phyloP scores from a whole-genome alignment of 2,329 filamentous ascomycete species.

The Paraphoma sp. region DNA sequence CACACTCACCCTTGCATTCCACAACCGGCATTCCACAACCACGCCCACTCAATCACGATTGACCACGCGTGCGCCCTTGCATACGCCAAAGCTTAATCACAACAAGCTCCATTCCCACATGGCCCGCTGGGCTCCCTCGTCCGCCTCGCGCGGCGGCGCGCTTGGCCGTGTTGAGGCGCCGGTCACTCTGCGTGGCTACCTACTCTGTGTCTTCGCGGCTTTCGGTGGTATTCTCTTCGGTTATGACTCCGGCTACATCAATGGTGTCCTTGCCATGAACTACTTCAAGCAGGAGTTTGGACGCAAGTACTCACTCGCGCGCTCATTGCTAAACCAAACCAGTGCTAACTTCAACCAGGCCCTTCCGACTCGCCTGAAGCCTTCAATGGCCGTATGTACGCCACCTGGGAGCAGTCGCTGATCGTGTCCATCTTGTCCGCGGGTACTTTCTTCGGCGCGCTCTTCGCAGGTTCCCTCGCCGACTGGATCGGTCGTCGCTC shows the following conservation, averaged over 20 bases:
- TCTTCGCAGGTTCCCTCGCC: slow-evolving; percentile 71
- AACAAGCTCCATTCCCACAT: slow-evolving; percentile 20
- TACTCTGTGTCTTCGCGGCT: slow-evolving; percentile 56
- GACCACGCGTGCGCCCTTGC: slow-evolving; percentile 6
- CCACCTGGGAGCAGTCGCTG: slow-evolving; percentile 65
- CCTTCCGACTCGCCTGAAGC: slow-evolving; percentile 52
- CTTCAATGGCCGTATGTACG: slow-evolving; percentile 45
- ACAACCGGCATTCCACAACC: background rate
- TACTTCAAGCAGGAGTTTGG: slow-evolving; percentile 46
- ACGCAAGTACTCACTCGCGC: slow-evolving; percentile 42
- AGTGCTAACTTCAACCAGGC: slow-evolving; percentile 57
- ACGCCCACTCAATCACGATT: slow-evolving; percentile 1
- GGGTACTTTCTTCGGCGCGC: slow-evolving; percentile 79
- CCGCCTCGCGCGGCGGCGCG: slow-evolving; percentile 43
- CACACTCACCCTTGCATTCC: slow-evolving; percentile 1
- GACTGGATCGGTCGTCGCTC: slow-evolving; percentile 74
- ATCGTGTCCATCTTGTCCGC: slow-evolving; percentile 84
- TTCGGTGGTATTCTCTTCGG: slow-evolving; percentile 74
- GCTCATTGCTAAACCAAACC: background rate
- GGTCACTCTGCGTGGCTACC: slow-evolving; percentile 54
- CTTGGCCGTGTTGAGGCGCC: slow-evolving; percentile 61
- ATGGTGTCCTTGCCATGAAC: slow-evolving; percentile 62
- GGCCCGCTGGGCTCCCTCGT: slow-evolving; percentile 32
- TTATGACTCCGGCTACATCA: slow-evolving; percentile 80
- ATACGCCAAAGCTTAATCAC: slow-evolving; percentile 7